A percentile compares a stretch with the other conserved stretches of the same genome.
phyloP scores from a whole-genome alignment of 768 basidiomycete species.

The Kwoniella pini region DNA sequence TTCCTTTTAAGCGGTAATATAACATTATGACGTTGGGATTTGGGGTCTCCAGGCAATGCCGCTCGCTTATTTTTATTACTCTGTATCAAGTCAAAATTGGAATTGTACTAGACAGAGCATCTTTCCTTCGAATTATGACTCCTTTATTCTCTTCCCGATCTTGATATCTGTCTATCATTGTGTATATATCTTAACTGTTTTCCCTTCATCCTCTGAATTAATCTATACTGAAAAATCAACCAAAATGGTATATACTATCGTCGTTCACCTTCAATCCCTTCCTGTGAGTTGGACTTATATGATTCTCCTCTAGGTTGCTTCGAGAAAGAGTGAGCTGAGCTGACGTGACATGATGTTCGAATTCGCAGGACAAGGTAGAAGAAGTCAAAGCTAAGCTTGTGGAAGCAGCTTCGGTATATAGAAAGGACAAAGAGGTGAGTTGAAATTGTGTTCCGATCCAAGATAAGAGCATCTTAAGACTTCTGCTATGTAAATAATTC shows the following conservation, averaged over 20 bases:
- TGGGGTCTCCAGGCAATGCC: slow-evolving; percentile 7
- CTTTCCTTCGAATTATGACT: slow-evolving; percentile 7
- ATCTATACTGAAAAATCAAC: background rate
- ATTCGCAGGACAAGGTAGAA: slow-evolving; percentile 46
- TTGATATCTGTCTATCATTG: too few species aligned
- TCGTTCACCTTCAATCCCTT: slow-evolving; percentile 52
- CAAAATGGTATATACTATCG: slow-evolving; percentile 54
- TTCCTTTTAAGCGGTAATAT: background rate
- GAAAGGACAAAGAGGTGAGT: slow-evolving; percentile 52
- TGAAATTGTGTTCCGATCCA: too few species aligned
- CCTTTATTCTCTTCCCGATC: slow-evolving; percentile 3
- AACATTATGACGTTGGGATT: background rate
- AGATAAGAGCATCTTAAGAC: background rate
- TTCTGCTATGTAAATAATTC: too few species aligned
- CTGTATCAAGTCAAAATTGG: too few species aligned
- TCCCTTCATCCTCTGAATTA: background rate
- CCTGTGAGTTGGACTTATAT: slow-evolving; percentile 33
- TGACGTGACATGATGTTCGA: background rate
- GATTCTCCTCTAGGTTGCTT: background rate
- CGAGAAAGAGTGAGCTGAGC: background rate
- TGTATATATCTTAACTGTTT: background rate
- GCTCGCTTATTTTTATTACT: slow-evolving; percentile 3
- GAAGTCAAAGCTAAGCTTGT: slow-evolving; percentile 53
- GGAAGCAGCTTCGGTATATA: slow-evolving; percentile 53
- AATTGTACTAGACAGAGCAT: too few species aligned